Percentiles rank a stretch among this genome's conserved stretches.
These are phyloP conservation scores for Calonectria hongkongensis DNA, from an alignment of 2,329 filamentous ascomycete genomes.

Conservation along the genomic window DNA sequence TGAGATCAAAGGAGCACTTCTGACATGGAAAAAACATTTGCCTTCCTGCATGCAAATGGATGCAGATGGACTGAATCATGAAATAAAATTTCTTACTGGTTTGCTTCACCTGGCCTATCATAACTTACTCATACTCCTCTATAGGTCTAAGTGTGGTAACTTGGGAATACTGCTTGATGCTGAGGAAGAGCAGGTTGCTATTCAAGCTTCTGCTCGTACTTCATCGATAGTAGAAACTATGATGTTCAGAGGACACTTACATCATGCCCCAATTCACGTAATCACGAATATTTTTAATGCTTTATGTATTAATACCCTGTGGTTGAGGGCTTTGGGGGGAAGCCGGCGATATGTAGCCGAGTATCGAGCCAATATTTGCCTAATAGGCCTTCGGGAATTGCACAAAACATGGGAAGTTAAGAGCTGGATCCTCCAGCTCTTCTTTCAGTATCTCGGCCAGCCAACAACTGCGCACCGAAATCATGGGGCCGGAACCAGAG, in stretches of 20 bases:
- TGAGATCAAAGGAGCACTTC: background rate
- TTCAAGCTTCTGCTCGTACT: background rate
- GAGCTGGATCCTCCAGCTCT: background rate
- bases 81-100: background rate
- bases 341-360: background rate
- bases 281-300: slow-evolving; percentile 1
- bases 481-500: background rate
- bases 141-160: background rate
- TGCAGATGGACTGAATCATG: background rate
- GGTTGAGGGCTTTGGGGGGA: background rate
- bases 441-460: background rate
- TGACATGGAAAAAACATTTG: background rate
- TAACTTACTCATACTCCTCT: background rate
- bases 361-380: background rate
- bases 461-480: background rate
- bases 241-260: background rate
- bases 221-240: background rate
- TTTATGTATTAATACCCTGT: background rate
- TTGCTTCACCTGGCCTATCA: background rate
- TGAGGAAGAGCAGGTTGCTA: background rate
- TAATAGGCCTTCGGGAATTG: background rate
- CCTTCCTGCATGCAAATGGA: background rate
- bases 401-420: background rate
- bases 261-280: background rate
- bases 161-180: background rate